Conservation (phyloP, 371 early-diverging fungal species). For the Apophysomyces sp. region DNA sequence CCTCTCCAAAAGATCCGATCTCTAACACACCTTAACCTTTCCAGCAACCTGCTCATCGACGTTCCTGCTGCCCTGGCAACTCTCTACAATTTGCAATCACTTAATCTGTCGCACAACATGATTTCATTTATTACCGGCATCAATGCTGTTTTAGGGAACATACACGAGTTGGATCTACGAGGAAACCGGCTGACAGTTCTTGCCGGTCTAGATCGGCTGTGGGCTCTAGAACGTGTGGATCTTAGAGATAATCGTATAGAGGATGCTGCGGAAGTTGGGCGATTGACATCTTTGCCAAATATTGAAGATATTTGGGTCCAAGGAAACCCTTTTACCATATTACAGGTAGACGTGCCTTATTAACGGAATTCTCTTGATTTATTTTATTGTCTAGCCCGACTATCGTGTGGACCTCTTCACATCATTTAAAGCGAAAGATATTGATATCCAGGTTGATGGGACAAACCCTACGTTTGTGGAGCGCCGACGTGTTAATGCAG, state of each 20-base stretch:
- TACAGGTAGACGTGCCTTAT: conserved; percentile 38
- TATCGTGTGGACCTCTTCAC: conserved; percentile 59
- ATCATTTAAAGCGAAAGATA: conserved; percentile 45
- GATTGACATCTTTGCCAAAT: conserved; percentile 57
- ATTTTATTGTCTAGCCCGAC: conserved; percentile 35
- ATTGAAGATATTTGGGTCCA: conserved; percentile 60
- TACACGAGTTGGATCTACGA: conserved; percentile 61
- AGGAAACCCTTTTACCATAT: conserved; percentile 59
- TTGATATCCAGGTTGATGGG: conserved; percentile 58
- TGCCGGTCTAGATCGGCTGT: conserved; percentile 67
- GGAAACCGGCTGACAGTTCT: conserved; percentile 67
- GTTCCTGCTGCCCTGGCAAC: conserved; percentile 58
- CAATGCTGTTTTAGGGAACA: conserved; percentile 65
- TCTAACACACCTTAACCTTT: conserved; percentile 62
- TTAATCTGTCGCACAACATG: conserved; percentile 68
- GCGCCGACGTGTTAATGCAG: conserved; percentile 28
- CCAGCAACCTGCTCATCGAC: conserved; percentile 61
- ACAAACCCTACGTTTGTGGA: conserved; percentile 54
- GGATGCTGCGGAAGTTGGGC: conserved; percentile 58
- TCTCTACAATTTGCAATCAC: conserved; percentile 57
- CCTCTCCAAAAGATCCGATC: conserved; percentile 44
- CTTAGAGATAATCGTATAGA: conserved; percentile 65
- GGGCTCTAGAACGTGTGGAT: conserved; percentile 71
- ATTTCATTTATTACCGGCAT: conserved; percentile 61
- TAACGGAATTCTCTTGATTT: neutral